Evolutionary conservation across 441 rosid species (phyloP).

Genomic region (Cnidoscolus chayamansa): DNA sequence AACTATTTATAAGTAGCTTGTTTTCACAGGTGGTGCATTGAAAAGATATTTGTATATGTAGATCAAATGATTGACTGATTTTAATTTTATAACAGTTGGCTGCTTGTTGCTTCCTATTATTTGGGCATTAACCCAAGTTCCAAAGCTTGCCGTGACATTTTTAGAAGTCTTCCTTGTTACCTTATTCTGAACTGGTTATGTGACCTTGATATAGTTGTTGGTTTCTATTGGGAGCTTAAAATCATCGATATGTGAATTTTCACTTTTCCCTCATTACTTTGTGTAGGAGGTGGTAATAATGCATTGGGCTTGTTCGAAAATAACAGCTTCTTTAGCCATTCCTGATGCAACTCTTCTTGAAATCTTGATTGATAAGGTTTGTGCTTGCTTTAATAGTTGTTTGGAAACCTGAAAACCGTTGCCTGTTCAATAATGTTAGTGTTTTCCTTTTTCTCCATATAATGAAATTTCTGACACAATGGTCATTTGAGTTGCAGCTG

Average conservation of each 20-base stretch:
- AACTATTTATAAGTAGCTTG: neutral
- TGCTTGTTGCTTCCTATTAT: neutral
- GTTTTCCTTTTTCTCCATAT: slow-evolving; percentile 11
- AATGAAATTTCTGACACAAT: slow-evolving; percentile 24
- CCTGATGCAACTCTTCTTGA: slow-evolving; percentile 87
- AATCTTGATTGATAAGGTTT: slow-evolving; percentile 91
- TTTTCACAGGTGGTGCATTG: neutral
- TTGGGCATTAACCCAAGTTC: neutral
- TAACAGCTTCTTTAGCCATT: slow-evolving; percentile 82
- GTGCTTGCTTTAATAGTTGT: slow-evolving; percentile 10
- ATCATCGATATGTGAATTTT: slow-evolving; percentile 2
- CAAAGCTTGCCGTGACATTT: neutral
- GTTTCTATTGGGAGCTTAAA: neutral
- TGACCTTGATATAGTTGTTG: neutral
- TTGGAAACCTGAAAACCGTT: neutral
- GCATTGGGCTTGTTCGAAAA: slow-evolving; percentile 99
- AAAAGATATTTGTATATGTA: neutral
- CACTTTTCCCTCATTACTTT: slow-evolving; percentile 18
- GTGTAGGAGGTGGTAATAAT: slow-evolving; percentile 89
- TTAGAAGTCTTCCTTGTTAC: neutral
- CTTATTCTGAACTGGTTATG: neutral
- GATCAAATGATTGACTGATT: neutral
- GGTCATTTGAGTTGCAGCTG: slow-evolving; percentile 57
- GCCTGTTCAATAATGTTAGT: too few species aligned
- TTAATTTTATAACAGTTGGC: neutral